phyloP scores from a whole-genome alignment of 306 rosid genomes.

The Herpetospermum pedunculosum region DNA sequence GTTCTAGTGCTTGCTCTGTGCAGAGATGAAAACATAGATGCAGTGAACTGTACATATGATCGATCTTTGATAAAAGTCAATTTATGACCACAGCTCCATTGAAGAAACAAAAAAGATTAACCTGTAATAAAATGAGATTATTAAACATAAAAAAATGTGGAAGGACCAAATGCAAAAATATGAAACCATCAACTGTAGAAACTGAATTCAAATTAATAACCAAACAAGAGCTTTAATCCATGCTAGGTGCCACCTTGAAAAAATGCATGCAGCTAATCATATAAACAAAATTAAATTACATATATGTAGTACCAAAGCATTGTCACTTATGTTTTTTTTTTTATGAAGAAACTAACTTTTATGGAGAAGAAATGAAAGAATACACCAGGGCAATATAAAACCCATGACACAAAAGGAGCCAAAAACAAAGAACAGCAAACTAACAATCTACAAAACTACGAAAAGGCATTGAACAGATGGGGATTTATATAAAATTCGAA shows the following conservation, averaged over 20 bases:
- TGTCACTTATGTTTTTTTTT: neutral
- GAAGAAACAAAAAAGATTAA: neutral
- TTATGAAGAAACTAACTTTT: no score
- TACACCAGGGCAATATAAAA: no score
- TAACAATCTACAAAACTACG: no score
- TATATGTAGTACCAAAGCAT: neutral
- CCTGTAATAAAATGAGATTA: neutral
- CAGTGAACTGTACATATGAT: neutral
- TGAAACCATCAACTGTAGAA: neutral
- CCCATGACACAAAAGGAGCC: no score
- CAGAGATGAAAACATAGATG: conserved; percentile 20
- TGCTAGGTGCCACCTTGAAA: neutral
- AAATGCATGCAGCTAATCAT: neutral
- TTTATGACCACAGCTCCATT: neutral
- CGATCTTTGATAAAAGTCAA: neutral
- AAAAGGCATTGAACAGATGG: no score
- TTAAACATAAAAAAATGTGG: neutral
- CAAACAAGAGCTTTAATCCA: neutral
- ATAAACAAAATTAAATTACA: neutral
- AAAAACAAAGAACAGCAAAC: no score
- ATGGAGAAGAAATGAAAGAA: no score
- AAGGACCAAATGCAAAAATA: neutral
- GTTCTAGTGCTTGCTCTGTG: conserved; percentile 16
- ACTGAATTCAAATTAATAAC: neutral
- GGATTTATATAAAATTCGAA: no score